Conservation (phyloP, 2,329 filamentous ascomycete species). For the Scedosporium minutisporum region DNA sequence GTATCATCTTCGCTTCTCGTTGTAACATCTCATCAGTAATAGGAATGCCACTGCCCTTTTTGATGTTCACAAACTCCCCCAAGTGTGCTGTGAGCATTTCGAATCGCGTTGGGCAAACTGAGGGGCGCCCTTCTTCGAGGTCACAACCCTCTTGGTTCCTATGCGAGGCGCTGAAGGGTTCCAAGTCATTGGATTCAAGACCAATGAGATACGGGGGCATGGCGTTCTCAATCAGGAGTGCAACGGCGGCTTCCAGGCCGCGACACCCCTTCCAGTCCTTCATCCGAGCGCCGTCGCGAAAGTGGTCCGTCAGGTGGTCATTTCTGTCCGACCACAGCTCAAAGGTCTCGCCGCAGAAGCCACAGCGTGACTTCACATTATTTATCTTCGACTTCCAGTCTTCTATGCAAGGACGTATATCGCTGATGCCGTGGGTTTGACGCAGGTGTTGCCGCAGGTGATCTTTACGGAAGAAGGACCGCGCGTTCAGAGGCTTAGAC, state of each 20-base stretch:
- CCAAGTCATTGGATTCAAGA: constrained; percentile 23
- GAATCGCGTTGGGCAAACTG: not conserved
- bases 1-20: constrained; percentile 20
- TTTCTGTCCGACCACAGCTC: constrained; percentile 22
- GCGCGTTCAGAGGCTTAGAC: constrained; percentile 35
- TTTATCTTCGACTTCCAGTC: constrained; percentile 25
- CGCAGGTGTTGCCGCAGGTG: constrained; percentile 33
- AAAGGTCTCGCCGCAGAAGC: constrained; percentile 26
- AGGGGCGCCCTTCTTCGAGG: not conserved
- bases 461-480: constrained; percentile 33
- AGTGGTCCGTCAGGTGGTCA: constrained; percentile 29
- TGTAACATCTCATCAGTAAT: constrained; percentile 23
- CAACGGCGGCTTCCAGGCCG: constrained; percentile 25
- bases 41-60: constrained; percentile 13
- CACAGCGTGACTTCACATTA: constrained; percentile 21
- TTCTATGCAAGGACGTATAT: constrained; percentile 32
- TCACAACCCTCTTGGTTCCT: constrained; percentile 8
- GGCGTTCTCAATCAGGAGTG: constrained; percentile 26
- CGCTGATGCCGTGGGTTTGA: constrained; percentile 30
- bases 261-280: constrained; percentile 30
- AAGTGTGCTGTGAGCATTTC: not conserved
- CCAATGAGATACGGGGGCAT: constrained; percentile 31
- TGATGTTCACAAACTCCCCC: not conserved
- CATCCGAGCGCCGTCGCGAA: constrained; percentile 27
- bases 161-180: constrained; percentile 18